These are phyloP conservation scores for Alternaria longipes DNA, from an alignment of 2,329 filamentous ascomycete genomes.

Conservation along the genomic window DNA sequence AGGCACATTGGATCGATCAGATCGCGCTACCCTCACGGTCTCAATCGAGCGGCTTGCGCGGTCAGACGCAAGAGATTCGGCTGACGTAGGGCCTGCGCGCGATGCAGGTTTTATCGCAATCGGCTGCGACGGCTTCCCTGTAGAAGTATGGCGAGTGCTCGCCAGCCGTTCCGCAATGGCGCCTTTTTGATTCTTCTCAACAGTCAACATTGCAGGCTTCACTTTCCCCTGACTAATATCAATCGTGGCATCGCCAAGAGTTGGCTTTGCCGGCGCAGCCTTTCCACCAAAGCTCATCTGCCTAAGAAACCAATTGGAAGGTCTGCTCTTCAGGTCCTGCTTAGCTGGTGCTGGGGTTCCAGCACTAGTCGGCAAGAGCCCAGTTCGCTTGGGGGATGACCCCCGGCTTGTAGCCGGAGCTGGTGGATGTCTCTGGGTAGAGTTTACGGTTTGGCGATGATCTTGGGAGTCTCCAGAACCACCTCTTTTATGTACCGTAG, in stretches of 20 bases:
- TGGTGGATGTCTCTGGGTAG: slow-evolving; percentile 40
- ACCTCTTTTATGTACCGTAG: slow-evolving; percentile 32
- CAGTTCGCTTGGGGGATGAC: slow-evolving; percentile 37
- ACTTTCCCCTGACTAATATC: slow-evolving; percentile 46
- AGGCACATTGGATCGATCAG: slow-evolving; percentile 28
- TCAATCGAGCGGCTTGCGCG: slow-evolving; percentile 42
- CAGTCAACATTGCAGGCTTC: slow-evolving; percentile 45
- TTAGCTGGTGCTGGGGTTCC: slow-evolving; percentile 15
- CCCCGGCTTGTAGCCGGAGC: slow-evolving; percentile 34
- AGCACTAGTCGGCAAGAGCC: slow-evolving; percentile 22
- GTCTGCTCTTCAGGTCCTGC: slow-evolving; percentile 29
- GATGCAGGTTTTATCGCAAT: slow-evolving; percentile 49
- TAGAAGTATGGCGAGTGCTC: slow-evolving; percentile 41
- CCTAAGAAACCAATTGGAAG: slow-evolving; percentile 48
- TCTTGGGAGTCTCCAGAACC: slow-evolving; percentile 39
- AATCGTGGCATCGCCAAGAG: slow-evolving; percentile 41
- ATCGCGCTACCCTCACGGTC: slow-evolving; percentile 39
- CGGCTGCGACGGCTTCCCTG: slow-evolving; percentile 49
- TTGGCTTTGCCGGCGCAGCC: slow-evolving; percentile 39
- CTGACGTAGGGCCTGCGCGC: slow-evolving; percentile 33
- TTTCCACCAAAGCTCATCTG: slow-evolving; percentile 53
- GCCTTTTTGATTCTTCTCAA: slow-evolving; percentile 49
- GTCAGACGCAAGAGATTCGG: slow-evolving; percentile 40
- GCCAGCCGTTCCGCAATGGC: slow-evolving; percentile 49
- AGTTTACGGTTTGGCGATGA: slow-evolving; percentile 25